Evolutionary conservation across 2,329 filamentous ascomycete genomes (phyloP), one percentile per base, ranked within the genome.

Genomic region (Mycosphaerella sp.): DNA sequence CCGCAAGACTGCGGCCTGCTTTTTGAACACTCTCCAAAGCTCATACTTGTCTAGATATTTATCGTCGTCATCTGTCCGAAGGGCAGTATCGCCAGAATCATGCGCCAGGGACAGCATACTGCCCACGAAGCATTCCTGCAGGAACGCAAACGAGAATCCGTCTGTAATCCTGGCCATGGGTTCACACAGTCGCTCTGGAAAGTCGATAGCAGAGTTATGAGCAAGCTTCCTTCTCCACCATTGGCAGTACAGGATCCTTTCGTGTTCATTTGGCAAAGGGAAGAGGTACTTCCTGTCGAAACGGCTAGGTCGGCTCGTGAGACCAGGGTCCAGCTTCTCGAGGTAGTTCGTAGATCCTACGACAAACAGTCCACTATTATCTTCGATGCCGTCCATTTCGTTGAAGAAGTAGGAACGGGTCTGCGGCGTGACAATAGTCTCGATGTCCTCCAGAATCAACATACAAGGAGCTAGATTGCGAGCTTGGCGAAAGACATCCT

Each of bases 341-440:
- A 87, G 72, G 56, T 73, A 73, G 49, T 67, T 68, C 0, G 66
- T 68, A 3, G 64, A 66, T 0, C 60, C 66, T 1, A 68, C 63
- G 70, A 87, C 84, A 59, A 86, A 77, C 46, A 87, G 83, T 9
- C 84, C 84, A 56, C 86, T 80, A 56, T 87, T 87, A 55, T 75
- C 77, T 60, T 80, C 79, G 6, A 87, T 74, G 0, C 84, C 84
- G 56, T 87, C 84, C 13, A 86, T 56, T 66, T 87, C 82, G 63
- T 87, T 87, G 52, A 87, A 74, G 68, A 87, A 87, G 70, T 85
- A 87, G 50, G 76, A 80, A 16, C 84, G 73, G 8, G 83, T 79
- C 2, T 64, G 57, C 40, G 81, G 76, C n/a, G 74, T 76, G 32
- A 87, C 78, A 35, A 87, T 76, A 3, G 79, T 82, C 63, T 87